Conservation (phyloP, 495 filamentous ascomycete species). For the Hypoxylon lienhwacheense region DNA sequence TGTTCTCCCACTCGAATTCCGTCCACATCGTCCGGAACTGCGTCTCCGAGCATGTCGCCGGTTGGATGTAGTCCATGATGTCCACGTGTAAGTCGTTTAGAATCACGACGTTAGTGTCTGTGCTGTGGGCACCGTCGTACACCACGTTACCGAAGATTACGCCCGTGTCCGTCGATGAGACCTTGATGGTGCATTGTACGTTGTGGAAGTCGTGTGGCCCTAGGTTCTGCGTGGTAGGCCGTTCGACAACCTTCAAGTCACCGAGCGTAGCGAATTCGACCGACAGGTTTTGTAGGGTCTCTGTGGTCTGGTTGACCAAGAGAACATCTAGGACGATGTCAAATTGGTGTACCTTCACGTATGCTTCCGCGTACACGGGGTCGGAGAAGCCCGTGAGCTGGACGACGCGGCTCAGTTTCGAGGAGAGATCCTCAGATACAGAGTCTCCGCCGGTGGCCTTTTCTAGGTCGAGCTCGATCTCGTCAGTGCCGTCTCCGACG, state of each 20-base stretch:
- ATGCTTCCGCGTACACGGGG: constrained; percentile 96
- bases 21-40: constrained; percentile 99
- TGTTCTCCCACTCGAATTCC: constrained; percentile 99
- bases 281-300: constrained; percentile 94
- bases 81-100: constrained; percentile 98
- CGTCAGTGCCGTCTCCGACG: constrained; percentile 77
- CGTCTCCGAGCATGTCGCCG: constrained; percentile 93
- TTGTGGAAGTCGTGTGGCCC: constrained; percentile 96
- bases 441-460: constrained; percentile 91
- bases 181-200: constrained; percentile 98
- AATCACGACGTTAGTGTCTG: constrained; percentile 96
- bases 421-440: constrained; percentile 76
- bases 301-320: constrained; percentile 94
- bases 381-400: constrained; percentile 99
- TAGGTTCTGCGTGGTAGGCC: constrained; percentile 93
- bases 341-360: constrained; percentile 98
- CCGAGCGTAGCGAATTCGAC: constrained; percentile 98
- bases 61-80: constrained; percentile 99
- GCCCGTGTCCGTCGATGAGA: constrained; percentile 96
- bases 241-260: constrained; percentile 96
- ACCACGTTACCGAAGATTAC: constrained; percentile 99
- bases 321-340: constrained; percentile 98
- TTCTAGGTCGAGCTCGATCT: constrained; percentile 86
- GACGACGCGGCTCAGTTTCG: constrained; percentile 93
- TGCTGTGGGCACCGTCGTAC: constrained; percentile 93